Conservation (phyloP, 2,329 filamentous ascomycete species). For the Bipolaris bicolor region DNA sequence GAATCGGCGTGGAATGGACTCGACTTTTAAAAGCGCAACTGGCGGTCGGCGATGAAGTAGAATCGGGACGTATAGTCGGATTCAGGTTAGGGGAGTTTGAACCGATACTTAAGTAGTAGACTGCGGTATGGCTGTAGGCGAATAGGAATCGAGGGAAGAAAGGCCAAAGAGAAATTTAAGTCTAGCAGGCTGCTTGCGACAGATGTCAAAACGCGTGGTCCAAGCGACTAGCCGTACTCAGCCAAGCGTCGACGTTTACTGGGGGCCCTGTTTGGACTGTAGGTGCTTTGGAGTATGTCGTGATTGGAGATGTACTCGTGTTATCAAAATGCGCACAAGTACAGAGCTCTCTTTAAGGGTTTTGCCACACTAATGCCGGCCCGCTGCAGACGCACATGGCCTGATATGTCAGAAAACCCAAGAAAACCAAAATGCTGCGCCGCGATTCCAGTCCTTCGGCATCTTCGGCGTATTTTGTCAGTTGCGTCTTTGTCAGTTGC, state of each 20-base stretch:
- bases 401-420: conserved; percentile 1
- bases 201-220: conserved; percentile 32
- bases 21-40: conserved; percentile 2
- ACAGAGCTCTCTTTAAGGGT: conserved; percentile 1
- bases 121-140: conserved; percentile 3
- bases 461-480: conserved; percentile 19
- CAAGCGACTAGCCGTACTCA: conserved; percentile 29
- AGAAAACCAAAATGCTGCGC: not conserved
- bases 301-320: conserved; percentile 1
- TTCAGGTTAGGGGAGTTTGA: conserved; percentile 4
- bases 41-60: conserved; percentile 3
- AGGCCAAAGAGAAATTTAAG: conserved; percentile 14
- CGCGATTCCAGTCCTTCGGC: conserved; percentile 21
- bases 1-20: conserved; percentile 1
- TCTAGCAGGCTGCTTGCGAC: conserved; percentile 43
- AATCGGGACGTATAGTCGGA: conserved; percentile 2
- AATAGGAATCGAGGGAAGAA: conserved; percentile 16
- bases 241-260: conserved; percentile 13
- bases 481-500: not conserved
- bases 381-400: conserved; percentile 12
- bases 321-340: conserved; percentile 13
- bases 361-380: conserved; percentile 14
- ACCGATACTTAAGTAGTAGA: not conserved
- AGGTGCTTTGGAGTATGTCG: not conserved
- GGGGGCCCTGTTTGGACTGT: conserved; percentile 4